Conservation (phyloP, 2,329 filamentous ascomycete species). For the Leptodontidium sp. region DNA sequence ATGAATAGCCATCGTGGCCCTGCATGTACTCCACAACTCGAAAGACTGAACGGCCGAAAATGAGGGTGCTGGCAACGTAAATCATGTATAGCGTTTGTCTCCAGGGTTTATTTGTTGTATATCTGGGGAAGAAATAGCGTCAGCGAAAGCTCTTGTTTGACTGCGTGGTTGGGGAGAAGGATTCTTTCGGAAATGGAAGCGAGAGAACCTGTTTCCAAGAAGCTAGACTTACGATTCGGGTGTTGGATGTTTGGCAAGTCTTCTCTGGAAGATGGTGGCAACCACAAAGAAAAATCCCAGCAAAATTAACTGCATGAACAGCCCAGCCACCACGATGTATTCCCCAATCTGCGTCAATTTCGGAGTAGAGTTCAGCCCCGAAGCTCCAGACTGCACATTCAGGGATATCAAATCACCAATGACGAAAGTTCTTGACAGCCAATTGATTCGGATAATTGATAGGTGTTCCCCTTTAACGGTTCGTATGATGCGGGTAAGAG, state of each 20-base stretch:
- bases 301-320: conserved; percentile 64
- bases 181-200: too few relatives aligned
- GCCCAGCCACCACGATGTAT: conserved; percentile 62
- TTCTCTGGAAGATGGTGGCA: conserved; percentile 45
- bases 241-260: conserved; percentile 34
- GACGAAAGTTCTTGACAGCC: conserved; percentile 64
- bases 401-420: conserved; percentile 62
- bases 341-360: conserved; percentile 51
- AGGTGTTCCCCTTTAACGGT: conserved; percentile 47
- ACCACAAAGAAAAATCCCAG: conserved; percentile 63
- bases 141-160: too few relatives aligned
- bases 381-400: conserved; percentile 53
- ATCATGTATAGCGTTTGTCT: conserved; percentile 51
- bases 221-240: conserved; percentile 7
- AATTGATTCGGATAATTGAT: conserved; percentile 50
- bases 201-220: too few relatives aligned
- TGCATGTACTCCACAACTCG: conserved; percentile 57
- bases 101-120: conserved; percentile 37
- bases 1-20: conserved; percentile 49
- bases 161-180: too few relatives aligned
- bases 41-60: conserved; percentile 56
- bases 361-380: conserved; percentile 47
- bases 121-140: neutral
- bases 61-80: conserved; percentile 53
- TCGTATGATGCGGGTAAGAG: conserved; percentile 41